Evolutionary conservation across 208 protist genomes (phyloP).

Genomic region (Trypanosoma congolense): DNA sequence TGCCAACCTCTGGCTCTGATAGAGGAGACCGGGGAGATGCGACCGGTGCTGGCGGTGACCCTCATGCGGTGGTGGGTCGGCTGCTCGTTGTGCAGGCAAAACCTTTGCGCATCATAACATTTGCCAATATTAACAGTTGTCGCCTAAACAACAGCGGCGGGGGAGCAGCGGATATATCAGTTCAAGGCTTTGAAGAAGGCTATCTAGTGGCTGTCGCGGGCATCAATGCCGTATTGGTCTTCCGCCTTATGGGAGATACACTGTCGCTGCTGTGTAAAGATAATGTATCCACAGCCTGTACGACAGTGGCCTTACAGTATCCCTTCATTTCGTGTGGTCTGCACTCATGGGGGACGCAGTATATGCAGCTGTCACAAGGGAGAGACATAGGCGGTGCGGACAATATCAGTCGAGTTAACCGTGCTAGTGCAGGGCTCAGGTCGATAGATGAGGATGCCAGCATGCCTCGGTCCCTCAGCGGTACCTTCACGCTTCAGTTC

Average conservation of each 20-base stretch:
- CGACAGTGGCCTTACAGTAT: slow-evolving; percentile 28
- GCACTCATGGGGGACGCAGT: slow-evolving; percentile 24
- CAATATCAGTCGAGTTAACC: background rate
- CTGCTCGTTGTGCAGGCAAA: slow-evolving; percentile 16
- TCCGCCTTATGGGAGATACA: slow-evolving; percentile 18
- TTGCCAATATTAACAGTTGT: background rate
- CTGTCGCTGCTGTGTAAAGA: slow-evolving; percentile 19
- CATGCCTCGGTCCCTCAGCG: slow-evolving; percentile 6
- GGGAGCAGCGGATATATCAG: slow-evolving; percentile 17
- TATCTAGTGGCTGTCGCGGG: slow-evolving; percentile 27
- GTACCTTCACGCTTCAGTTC: slow-evolving; percentile 4
- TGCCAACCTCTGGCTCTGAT: background rate
- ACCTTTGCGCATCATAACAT: slow-evolving; percentile 18
- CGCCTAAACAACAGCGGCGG: background rate
- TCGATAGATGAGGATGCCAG: background rate
- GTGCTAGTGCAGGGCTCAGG: background rate
- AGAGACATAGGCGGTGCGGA: slow-evolving; percentile 5
- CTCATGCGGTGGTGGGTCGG: slow-evolving; percentile 9
- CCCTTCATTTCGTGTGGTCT: slow-evolving; percentile 31
- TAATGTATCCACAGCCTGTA: slow-evolving; percentile 22
- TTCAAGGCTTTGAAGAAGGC: slow-evolving; percentile 12
- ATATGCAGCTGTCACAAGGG: slow-evolving; percentile 24
- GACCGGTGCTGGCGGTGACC: background rate
- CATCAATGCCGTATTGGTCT: slow-evolving; percentile 26
- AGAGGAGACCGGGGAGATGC: background rate